Evolutionary conservation across 2,329 filamentous ascomycete species (phyloP), one percentile per base, ranked within the genome.

Genomic region (Elsinoe batatas): DNA sequence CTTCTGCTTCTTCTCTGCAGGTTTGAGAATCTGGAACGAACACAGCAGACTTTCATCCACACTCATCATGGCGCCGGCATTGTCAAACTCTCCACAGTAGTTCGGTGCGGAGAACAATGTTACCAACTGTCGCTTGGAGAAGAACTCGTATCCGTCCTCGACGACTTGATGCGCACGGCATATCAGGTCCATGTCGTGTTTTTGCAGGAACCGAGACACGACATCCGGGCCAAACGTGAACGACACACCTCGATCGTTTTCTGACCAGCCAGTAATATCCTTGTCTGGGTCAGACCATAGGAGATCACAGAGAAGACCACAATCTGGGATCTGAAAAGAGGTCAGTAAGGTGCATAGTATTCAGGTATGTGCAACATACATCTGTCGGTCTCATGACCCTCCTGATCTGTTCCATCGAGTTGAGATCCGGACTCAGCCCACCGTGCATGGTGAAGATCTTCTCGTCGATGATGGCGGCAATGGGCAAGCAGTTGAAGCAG

Each of bases 361-460:
- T 5, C 30, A 53, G 61, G 54, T 47, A 54, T 10, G 22, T 13
- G 32, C 56, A 36, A 82, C 91, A 78, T 82, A 97, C 91, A 80
- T 98, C 93, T 66, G 93, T 98, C 59, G 93, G 93, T 67, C 93
- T 87, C 91, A 97, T 97, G 64, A 98, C 91, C 65, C 91, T 87
- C 71, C 93, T 89, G 66, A 98, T 98, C 79, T 98, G 91, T 78
- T 98, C 93, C 93, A 98, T 98, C 33, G 91, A 96, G 80, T 97
- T 96, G 63, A 98, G 79, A 71, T 96, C 93, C 43, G 93, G 93
- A 73, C 90, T 96, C 67, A 98, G 77, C 68, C 93, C 93, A 69
- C 93, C 93, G 75, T 98, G 93, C 91, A 98, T 96, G 69, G 91
- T 96, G 79, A 98, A 97, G 70, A 98, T 98, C 85, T 97, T 98